phyloP scores from a whole-genome alignment of 2,329 filamentous ascomycete genomes.

The Scedosporium minutisporum region DNA sequence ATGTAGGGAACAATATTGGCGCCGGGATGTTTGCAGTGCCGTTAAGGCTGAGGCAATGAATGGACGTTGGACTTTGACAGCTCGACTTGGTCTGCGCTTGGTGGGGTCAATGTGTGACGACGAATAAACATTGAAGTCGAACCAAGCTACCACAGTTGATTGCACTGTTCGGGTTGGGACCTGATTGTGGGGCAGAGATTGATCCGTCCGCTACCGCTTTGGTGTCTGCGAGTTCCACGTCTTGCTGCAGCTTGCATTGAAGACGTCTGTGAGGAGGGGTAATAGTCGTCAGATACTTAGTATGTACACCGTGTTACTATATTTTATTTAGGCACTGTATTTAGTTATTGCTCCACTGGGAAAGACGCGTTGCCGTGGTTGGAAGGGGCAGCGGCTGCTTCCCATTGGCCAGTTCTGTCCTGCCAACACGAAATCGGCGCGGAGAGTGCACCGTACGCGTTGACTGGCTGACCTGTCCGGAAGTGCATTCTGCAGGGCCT shows the following conservation, averaged over 20 bases:
- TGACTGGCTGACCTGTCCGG: not conserved
- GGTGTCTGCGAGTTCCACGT: not conserved
- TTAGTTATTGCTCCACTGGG: not conserved
- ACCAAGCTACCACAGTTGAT: not conserved
- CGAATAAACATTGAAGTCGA: not conserved
- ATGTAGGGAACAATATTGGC: not conserved
- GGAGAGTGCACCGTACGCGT: not conserved
- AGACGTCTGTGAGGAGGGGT: not conserved
- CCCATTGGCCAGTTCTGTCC: not conserved
- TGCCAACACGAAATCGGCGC: conserved; percentile 5
- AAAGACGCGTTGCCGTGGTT: not conserved
- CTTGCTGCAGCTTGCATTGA: not conserved
- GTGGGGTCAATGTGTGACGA: not conserved
- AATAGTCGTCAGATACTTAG: not conserved
- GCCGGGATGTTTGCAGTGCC: conserved; percentile 3
- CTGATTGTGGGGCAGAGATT: no score
- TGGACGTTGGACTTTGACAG: not conserved
- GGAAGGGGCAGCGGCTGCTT: not conserved
- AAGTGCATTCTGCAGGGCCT: not conserved
- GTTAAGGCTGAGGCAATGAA: not conserved
- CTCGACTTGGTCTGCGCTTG: no score
- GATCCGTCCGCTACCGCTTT: no score
- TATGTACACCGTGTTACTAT: not conserved
- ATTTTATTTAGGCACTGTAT: not conserved
- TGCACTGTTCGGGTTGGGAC: no score